Evolutionary conservation across 78 protist species (phyloP), one percentile per base, ranked within the genome.

Genomic region (Capsaspora owczarzaki): DNA sequence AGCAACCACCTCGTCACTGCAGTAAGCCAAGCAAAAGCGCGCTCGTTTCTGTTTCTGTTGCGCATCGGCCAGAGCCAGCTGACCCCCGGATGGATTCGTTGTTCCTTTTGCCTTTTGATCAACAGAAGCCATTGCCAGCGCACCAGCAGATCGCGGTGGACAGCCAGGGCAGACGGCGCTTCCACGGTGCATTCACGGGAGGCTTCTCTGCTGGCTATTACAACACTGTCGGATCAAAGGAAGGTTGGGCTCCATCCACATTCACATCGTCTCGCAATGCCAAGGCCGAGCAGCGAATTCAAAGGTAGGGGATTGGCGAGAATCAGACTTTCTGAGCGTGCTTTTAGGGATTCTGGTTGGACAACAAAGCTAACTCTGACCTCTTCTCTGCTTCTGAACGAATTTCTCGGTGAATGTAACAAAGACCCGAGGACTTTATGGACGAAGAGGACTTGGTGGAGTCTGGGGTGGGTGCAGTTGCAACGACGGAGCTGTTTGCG

Each of bases 181-280:
- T 96, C 74, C 98, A 96, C 68, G 98, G 98, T 16, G 98, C 98
- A 3, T 96, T 96, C 79, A 96, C 98, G 12, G 98, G 98, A 41
- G 98, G 98, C 1, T 96, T 86, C 38, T 89, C 95, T 12, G 97
- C 98, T 10, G 98, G 98, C 8, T 96, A 90, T 70, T 96, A 63
- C 78, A 95, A 95, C 85, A 89, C 96, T 0, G 98, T 94, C 2
- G 98, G 97, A 10, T 82, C 94, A 19, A 82, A 79, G 63, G 97
- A 96, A 72, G 83, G 83, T 0, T 80, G 83, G 83, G 25, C 46
- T 1, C 83, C 83, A 1, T 66, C 83, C 29, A 68, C 83, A 8
- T 80, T 80, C 63, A 14, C 33, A 8, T 80, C 83, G 43, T 47
- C 71, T 76, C 51, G 83, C 6, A n/a, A n/a, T n/a, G n/a, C 46